Base-by-base conservation (phyloP, 2,329 filamentous ascomycete genomes). In the Xylariales sp. region DNA sequence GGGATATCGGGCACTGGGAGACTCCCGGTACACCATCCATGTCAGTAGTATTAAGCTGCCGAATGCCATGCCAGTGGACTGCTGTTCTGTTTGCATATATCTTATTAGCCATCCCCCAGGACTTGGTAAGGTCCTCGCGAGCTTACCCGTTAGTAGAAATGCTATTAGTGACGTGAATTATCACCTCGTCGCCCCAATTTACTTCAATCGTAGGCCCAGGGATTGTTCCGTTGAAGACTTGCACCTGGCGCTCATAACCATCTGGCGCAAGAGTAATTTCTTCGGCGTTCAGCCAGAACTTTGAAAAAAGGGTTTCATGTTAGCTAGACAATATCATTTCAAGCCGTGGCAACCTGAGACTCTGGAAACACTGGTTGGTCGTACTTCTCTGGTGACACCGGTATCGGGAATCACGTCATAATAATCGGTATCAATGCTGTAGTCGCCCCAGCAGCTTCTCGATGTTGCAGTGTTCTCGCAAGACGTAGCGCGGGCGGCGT, bases 151-250 rank as follows among this genome's bases (percentile, higher is more conserved):
- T 57, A 3, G 51, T 44, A 3, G 29, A 8, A 16, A 59, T 53
- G 20, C 47, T 43, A 40, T 59, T 59, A 36, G 53, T 49, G 6
- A 59, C 55, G 4, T 47, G 55, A 1, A 59, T 51, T 28, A 56
- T 48, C 40, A 37, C 24, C 24, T 20, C 27, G 24, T 37, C 34
- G 16, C 34, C 34, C 69, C 71, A 76, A 45, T 75, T 63, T 4
- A 71, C 75, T 30, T 68, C 61, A 18, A 57, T 45, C 13, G 51
- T 55, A 8, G 55, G 55, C 3, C 40, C 40, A 7, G 40, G 42
- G 5, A 39, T 16, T 21, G 32, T 46, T 29, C 64, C 63, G 45
- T 73, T 74, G 47, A 73, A 48, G 23, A 73, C 56, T 45, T 51
- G 50, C 14, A 46, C 40, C 11, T 24, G 16, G 10, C 47, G 24